Percentiles rank a stretch among this genome's conserved stretches.
Conservation (phyloP, 1,284 basidiomycete genomes). For the Melampsora americana region DNA sequence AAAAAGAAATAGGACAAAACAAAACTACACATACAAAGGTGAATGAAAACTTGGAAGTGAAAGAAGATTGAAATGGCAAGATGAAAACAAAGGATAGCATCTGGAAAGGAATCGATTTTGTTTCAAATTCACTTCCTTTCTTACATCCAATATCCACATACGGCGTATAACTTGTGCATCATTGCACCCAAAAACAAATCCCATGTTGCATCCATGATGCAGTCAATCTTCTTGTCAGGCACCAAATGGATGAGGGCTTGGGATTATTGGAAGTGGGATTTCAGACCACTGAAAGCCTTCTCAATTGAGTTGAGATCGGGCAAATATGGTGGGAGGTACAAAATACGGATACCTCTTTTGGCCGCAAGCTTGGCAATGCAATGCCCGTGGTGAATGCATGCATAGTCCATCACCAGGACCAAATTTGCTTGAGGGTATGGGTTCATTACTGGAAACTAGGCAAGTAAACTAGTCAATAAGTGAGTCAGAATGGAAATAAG, state of each 20-base stretch:
- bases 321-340: slow-evolving; percentile 10
- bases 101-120: no score
- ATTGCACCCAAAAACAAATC: background rate
- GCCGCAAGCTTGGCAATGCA: background rate
- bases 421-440: background rate
- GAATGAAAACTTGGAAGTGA: no score
- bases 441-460: slow-evolving; percentile 1
- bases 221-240: no score
- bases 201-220: background rate
- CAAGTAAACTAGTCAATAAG: no score
- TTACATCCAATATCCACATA: background rate
- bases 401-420: background rate
- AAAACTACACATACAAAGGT: no score
- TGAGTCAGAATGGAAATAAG: no score
- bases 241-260: background rate
- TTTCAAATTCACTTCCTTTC: no score
- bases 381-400: no score
- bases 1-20: no score
- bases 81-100: no score
- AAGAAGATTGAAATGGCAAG: no score
- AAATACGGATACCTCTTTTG: background rate
- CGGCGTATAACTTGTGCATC: background rate
- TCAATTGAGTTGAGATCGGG: slow-evolving; percentile 21
- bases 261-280: background rate
- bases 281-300: slow-evolving; percentile 9